A percentile compares a stretch with the other conserved stretches of the same genome.
These are phyloP conservation scores for Lycium barbarum DNA, from an alignment of 257 asterid species.

Conservation along the genomic window DNA sequence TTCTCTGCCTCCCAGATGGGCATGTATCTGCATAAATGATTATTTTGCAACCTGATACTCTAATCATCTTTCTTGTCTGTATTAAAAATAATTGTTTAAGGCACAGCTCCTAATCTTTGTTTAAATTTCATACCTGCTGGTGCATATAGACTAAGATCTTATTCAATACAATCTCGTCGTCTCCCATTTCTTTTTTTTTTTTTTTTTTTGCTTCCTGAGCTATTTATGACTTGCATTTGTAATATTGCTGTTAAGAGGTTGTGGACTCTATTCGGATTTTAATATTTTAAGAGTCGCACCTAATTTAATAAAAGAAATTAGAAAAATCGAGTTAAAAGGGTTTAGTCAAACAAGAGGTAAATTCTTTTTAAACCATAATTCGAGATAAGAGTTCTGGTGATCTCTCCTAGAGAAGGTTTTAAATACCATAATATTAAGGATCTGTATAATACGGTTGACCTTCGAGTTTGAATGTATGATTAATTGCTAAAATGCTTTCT, in stretches of 20 bases:
- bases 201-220: not conserved
- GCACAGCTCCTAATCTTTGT: not conserved
- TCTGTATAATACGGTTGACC: too few species aligned
- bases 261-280: too few species aligned
- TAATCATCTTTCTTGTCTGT: slow-evolving; percentile 1
- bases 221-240: not conserved
- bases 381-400: too few species aligned
- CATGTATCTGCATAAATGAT: not conserved
- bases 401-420: too few species aligned
- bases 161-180: not conserved
- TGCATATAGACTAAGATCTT: not conserved
- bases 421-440: too few species aligned
- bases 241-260: not conserved
- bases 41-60: not conserved
- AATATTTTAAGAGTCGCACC: too few species aligned
- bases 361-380: too few species aligned
- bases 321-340: too few species aligned
- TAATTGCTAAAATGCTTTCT: too few species aligned
- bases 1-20: not conserved
- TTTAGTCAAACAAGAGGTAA: too few species aligned
- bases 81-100: not conserved
- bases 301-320: too few species aligned
- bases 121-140: not conserved
- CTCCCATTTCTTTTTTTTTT: not conserved
- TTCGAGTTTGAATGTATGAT: too few species aligned